Percentiles rank a stretch among this genome's conserved stretches.
Conservation (phyloP, 805 yeast species). For the Yarrowia alimentaria region DNA sequence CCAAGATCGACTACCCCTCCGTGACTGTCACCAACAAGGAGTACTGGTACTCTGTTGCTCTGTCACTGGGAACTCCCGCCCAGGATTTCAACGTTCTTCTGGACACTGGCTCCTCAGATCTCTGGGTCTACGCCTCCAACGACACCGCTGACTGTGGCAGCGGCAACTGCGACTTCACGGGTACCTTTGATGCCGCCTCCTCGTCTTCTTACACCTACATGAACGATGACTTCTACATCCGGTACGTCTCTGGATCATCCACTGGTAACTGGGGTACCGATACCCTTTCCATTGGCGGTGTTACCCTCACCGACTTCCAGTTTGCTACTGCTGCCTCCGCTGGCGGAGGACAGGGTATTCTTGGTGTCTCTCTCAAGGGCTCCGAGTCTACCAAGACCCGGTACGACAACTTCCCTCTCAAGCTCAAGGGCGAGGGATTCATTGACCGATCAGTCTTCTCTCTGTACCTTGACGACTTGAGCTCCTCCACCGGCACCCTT, state of each 20-base stretch:
- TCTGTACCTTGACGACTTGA: conserved; percentile 42
- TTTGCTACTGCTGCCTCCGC: conserved; percentile 30
- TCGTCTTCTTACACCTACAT: conserved; percentile 34
- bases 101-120: conserved; percentile 71
- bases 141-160: conserved; percentile 3
- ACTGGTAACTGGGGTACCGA: conserved; percentile 62
- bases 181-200: conserved; percentile 20
- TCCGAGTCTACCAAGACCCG: conserved; percentile 29
- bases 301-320: conserved; percentile 42
- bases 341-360: conserved; percentile 26
- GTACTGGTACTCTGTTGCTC: conserved; percentile 29
- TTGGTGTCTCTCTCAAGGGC: conserved; percentile 32
- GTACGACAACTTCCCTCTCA: conserved; percentile 40
- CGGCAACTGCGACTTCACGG: conserved; percentile 4
- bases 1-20: background rate
- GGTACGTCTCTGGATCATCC: conserved; percentile 43
- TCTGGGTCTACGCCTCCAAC: conserved; percentile 49
- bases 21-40: conserved; percentile 26
- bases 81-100: conserved; percentile 54
- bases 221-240: conserved; percentile 34
- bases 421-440: conserved; percentile 42
- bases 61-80: conserved; percentile 54
- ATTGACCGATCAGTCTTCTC: conserved; percentile 46
- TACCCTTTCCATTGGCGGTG: conserved; percentile 48
- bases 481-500: conserved; percentile 33